These are phyloP conservation scores for Asterochloris sp. DNA, from an alignment of 139 green algal species.

Conservation along the genomic window DNA sequence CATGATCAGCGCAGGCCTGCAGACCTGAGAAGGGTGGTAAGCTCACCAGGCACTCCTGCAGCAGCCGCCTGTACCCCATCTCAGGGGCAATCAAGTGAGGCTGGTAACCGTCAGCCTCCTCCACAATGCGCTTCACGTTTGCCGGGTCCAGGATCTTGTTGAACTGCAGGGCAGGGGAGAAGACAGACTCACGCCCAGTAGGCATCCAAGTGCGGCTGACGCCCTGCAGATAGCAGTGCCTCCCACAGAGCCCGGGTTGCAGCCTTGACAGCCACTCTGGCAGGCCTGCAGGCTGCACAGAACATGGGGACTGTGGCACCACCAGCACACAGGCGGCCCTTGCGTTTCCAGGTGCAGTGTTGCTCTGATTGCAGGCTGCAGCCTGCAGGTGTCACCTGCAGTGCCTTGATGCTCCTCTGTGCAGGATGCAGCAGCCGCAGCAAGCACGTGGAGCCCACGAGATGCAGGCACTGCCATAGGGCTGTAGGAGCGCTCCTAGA, in stretches of 20 bases:
- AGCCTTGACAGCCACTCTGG: neutral
- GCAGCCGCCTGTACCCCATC: slow-evolving; percentile 88
- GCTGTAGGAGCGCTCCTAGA: neutral
- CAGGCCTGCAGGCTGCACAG: neutral
- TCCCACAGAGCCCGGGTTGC: neutral
- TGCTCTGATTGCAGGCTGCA: neutral
- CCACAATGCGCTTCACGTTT: slow-evolving; percentile 85
- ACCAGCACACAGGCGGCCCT: no score
- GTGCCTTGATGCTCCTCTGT: neutral
- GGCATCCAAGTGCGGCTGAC: no score
- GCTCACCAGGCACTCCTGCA: slow-evolving; percentile 47
- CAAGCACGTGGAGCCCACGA: neutral
- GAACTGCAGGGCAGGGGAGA: no score
- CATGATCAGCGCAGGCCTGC: no score
- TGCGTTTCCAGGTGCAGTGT: no score
- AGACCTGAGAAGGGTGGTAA: no score
- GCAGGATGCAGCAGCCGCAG: neutral
- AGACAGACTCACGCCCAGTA: no score
- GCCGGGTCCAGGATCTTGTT: slow-evolving; percentile 80
- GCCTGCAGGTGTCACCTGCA: neutral
- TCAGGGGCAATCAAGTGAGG: slow-evolving; percentile 96
- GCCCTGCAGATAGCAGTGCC: neutral
- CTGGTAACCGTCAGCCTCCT: slow-evolving; percentile 95
- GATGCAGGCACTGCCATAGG: neutral
- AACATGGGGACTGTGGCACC: neutral